Evolutionary conservation across 306 rosid genomes (phyloP), one percentile per base, ranked within the genome.

Genomic region (Hippophae tibetana): DNA sequence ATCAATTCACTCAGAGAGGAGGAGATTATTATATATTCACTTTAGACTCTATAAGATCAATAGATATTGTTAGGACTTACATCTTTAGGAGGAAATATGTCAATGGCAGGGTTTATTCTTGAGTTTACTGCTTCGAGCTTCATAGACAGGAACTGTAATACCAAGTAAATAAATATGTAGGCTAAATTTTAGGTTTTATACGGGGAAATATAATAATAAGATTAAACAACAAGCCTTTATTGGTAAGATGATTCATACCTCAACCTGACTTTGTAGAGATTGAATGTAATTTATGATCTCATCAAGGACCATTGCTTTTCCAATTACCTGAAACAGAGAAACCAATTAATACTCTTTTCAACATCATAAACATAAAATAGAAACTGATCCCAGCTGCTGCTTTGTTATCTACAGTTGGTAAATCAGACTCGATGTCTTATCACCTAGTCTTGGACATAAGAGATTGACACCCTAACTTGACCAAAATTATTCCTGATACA

Each of bases 201-300:
- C 55, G 45, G 54, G 13, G 7, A 18, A 60, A 3, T 13, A 18
- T 26, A 43, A 12, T 58, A 42, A 26, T 51, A 14, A 54, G 25
- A 25, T 61, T n/a, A 58, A 54, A n/a, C 13, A 42, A 65, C 13
- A 52, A 56, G 31, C 9, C 61, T 31, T 51, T 59, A 60, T 57
- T 11, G 54, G 5, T 56, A 40, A 63, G 44, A 23, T 48, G 31
- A 52, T 41, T 25, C 73, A 51, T 76, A 82, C 97, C 97, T 90
- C 97, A 52, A 90, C 94, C 70, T 90, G 97, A 61, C 63, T 81
- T 72, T 90, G 97, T 63, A 90, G 82, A 0, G 97, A 86, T 72
- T 90, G 97, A 68, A 90, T 82, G 79, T 90, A 90, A 75, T 90
- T 90, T 48, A 90, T 90, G 55, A 90, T 90, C 83, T 90, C 97